Evolutionary conservation across 2,329 filamentous ascomycete species (phyloP), one percentile per base, ranked within the genome.

Genomic region (Akanthomyces dipterigenus): DNA sequence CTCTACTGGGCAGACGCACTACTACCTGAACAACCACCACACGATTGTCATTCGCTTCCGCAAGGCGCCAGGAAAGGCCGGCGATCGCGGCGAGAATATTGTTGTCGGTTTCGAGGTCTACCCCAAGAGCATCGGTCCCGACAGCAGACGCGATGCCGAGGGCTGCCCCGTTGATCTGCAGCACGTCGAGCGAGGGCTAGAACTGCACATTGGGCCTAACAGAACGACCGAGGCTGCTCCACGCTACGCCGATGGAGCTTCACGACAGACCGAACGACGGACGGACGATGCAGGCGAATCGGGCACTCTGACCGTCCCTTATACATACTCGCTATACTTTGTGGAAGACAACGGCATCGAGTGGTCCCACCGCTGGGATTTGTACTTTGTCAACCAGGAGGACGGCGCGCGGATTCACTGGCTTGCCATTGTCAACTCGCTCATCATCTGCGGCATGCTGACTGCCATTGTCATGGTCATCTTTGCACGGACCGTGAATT

Each of bases 41-140:
- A 95, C 90, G 3, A 85, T 96, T 57, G 88, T 96, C 49, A 85
- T 96, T 62, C 87, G 90, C 60, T 91, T 90, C 75, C 86, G 90
- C 64, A 81, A 81, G 55, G 90, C 89, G 1, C 83, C 88, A 1
- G 88, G 88, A 12, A 81, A 78, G 64, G 87, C 84, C 2, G 89
- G 89, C 34, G 81, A 86, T 20, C 81, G 82, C 49, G 89, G 89
- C 55, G 88, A 86, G 65, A 92, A 90, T 75, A 86, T 95, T 43
- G 84, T 96, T 65, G 89, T 96, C 22, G 91, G 90, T 0, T 96
- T 96, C 70, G 91, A 96, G 75, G 88, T 96, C 28, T 96, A 95
- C 69, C 86, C 91, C 24, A 96, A 93, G 78, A 96, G 90, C 70
- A 84, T 96, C 68, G 85, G 85, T 26, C 78, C 81, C 8, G 77